phyloP scores from a whole-genome alignment of 1,284 basidiomycete genomes.

The Ceratobasidium sp. region DNA sequence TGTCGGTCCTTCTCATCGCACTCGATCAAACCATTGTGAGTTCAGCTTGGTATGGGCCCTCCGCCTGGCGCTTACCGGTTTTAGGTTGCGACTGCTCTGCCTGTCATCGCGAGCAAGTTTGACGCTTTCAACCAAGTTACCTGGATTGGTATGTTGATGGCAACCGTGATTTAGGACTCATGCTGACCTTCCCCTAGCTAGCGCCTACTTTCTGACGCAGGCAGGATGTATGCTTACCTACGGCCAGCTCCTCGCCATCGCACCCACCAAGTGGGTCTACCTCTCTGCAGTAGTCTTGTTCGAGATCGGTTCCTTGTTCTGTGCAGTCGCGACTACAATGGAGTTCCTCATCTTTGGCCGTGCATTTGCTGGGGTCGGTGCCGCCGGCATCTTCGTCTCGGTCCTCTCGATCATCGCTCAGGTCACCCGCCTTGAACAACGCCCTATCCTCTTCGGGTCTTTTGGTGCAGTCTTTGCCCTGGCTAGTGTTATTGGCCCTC shows the following conservation, averaged over 20 bases:
- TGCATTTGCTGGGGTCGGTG: conserved; percentile 58
- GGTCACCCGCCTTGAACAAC: conserved; percentile 47
- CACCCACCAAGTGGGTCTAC: conserved; percentile 48
- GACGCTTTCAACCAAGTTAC: conserved; percentile 37
- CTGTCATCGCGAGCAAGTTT: conserved; percentile 38
- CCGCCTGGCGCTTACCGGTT: conserved; percentile 12
- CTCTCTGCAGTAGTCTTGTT: conserved; percentile 50
- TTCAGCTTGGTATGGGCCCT: not conserved
- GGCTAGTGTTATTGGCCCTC: conserved; percentile 47
- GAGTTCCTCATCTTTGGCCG: conserved; percentile 56
- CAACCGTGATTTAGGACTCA: not conserved
- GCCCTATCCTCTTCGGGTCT: conserved; percentile 47
- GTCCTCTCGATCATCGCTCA: conserved; percentile 51
- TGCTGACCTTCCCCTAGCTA: conserved; percentile 13
- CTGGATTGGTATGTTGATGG: conserved; percentile 30
- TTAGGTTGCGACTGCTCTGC: conserved; percentile 42
- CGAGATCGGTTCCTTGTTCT: conserved; percentile 44
- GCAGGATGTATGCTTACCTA: conserved; percentile 44
- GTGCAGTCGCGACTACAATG: conserved; percentile 54
- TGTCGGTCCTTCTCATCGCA: conserved; percentile 41
- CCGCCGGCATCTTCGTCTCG: conserved; percentile 56
- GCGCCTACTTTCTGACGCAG: conserved; percentile 35
- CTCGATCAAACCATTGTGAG: conserved; percentile 43
- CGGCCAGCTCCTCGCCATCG: conserved; percentile 46
- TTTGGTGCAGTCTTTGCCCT: conserved; percentile 47